Percentiles rank a stretch among this genome's conserved stretches.
Evolutionary conservation across 768 basidiomycete species (phyloP).

Genomic region (Termitomyces sp.): DNA sequence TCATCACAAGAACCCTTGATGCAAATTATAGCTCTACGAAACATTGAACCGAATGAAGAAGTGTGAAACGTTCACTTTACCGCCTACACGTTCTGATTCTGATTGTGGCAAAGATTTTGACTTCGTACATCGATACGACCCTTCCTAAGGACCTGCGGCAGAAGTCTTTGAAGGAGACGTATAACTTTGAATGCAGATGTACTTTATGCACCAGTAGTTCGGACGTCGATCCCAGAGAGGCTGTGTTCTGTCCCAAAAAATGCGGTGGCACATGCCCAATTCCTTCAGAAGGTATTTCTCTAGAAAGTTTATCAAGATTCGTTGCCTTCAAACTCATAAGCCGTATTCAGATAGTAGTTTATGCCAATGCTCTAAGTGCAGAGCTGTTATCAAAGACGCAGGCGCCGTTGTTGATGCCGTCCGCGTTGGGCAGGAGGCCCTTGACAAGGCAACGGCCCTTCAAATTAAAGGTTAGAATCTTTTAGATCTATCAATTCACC

Average conservation of each 20-base stretch:
- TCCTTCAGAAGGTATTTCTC: conserved; percentile 52
- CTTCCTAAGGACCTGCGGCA: conserved; percentile 56
- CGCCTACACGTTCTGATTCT: not conserved
- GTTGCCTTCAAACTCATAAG: not conserved
- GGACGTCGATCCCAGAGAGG: conserved; percentile 60
- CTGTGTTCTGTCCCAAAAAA: conserved; percentile 62
- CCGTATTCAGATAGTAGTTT: conserved; percentile 39
- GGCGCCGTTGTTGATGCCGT: conserved; percentile 60
- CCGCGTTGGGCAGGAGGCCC: conserved; percentile 68
- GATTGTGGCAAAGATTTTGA: conserved; percentile 55
- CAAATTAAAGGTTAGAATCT: conserved; percentile 51
- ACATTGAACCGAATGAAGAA: conserved; percentile 68
- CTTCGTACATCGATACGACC: conserved; percentile 84
- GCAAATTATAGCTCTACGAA: conserved; percentile 69
- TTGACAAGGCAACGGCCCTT: conserved; percentile 65
- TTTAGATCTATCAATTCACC: too few species aligned
- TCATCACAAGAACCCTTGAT: conserved; percentile 53
- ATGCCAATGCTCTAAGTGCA: conserved; percentile 55
- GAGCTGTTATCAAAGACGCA: conserved; percentile 40
- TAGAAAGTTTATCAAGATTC: not conserved
- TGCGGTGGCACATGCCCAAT: conserved; percentile 65
- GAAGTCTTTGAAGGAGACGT: conserved; percentile 60
- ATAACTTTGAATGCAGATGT: conserved; percentile 78
- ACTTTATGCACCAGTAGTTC: conserved; percentile 39
- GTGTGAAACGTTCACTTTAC: conserved; percentile 29